Base-by-base conservation (phyloP, 2,329 filamentous ascomycete species). In the Alternaria panax region DNA sequence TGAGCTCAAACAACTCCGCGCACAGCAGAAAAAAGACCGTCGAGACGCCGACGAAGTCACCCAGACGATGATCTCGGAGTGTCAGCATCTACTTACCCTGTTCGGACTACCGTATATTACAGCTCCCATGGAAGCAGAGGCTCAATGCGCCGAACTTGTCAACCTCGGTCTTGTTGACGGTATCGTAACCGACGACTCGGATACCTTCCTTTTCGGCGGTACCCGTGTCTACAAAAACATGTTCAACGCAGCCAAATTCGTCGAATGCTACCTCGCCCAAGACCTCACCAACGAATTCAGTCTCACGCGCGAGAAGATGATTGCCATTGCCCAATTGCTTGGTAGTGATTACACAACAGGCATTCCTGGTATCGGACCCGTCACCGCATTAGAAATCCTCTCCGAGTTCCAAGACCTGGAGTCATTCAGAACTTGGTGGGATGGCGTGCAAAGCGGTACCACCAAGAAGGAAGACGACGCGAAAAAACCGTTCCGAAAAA, bases 201-300 rank as follows among this genome's bases (percentile, higher is more conserved):
- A 99, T 81, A 96, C 90, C 0, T 99, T 99, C 73, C 86, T 99
- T 1, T 99, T 99, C 77, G 96, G 95, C 18, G 96, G 95, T 36
- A 99, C 93, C 0, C 86, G 94, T 18, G 91, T 99, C 22, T 99
- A 99, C 84, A 99, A 99, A 79, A 99, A 99, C 82, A 96, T 99
- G 93, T 99, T 99, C 84, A 99, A 97, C 79, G 90, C 92, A 70
- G 95, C 95, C 78, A 99, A 99, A 76, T 96, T 92, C 70, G 95
- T 99, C 41, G 95, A 99, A 80, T 98, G 95, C 79, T 99, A 98
- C 75, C 85, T 99, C 9, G 81, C 88, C 2, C 83, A 82, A 0
- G 95, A 99, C 72, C 83, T 99, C 0, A 92, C 96, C 71, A 91
- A 91, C 68, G 96, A 99, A 70, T 90, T 97, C 63, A 92, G 91